phyloP scores from a whole-genome alignment of 2,329 filamentous ascomycete species.

The Penicillium polonicum region DNA sequence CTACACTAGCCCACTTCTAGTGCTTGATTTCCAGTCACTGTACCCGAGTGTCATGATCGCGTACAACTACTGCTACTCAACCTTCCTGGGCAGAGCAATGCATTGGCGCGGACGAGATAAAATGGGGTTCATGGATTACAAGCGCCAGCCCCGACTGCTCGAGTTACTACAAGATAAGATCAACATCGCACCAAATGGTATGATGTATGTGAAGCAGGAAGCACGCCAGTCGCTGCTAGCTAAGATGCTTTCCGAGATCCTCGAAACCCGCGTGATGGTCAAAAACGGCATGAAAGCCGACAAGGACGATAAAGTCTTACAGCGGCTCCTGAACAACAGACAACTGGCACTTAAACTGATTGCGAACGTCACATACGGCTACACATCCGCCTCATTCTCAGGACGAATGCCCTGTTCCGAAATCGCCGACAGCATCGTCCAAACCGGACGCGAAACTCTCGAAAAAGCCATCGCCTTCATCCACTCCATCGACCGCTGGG shows the following conservation, averaged over 20 bases:
- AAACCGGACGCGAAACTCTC: slow-evolving; percentile 89
- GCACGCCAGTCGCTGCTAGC: slow-evolving; percentile 88
- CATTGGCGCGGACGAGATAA: slow-evolving; percentile 90
- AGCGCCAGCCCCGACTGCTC: slow-evolving; percentile 71
- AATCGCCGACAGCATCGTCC: slow-evolving; percentile 96
- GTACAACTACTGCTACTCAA: slow-evolving; percentile 99
- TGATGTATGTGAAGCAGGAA: slow-evolving; percentile 86
- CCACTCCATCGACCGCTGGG: slow-evolving; percentile 83
- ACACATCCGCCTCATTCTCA: slow-evolving; percentile 94
- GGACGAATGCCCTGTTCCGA: slow-evolving; percentile 97
- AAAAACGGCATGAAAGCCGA: slow-evolving; percentile 95
- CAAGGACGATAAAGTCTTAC: slow-evolving; percentile 80
- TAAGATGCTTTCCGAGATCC: slow-evolving; percentile 93
- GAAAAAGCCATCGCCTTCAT: slow-evolving; percentile 92
- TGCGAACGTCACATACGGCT: slow-evolving; percentile 98
- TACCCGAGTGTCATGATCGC: slow-evolving; percentile 99
- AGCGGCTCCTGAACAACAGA: slow-evolving; percentile 86
- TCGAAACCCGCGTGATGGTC: slow-evolving; percentile 96
- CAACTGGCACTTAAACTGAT: slow-evolving; percentile 93
- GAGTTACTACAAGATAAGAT: slow-evolving; percentile 78
- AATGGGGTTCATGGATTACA: slow-evolving; percentile 89
- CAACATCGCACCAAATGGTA: slow-evolving; percentile 92
- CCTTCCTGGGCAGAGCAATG: slow-evolving; percentile 81
- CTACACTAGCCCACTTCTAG: slow-evolving; percentile 83
- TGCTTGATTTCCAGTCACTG: slow-evolving; percentile 92